Base-by-base conservation (phyloP, 495 filamentous ascomycete species). In the Glonium stellatum region DNA sequence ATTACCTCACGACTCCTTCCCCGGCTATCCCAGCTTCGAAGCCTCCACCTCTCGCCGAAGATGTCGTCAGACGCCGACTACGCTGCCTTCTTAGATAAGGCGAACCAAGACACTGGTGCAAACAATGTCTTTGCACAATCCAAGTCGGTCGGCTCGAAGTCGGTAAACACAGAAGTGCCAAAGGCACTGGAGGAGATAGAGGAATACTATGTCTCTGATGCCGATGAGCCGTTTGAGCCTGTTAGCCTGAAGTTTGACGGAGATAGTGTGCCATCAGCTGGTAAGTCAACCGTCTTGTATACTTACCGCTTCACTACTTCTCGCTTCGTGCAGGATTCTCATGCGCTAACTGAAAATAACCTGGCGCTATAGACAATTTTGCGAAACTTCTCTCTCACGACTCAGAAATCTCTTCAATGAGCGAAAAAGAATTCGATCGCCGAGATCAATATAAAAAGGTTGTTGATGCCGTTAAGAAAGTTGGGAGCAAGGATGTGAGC, bases 41-140 rank as follows among this genome's bases (percentile, higher is more conserved):
- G 55, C 60, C 65, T 56, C 64, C 62, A 34, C 71, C 23, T 51
- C 46, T 15, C 19, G 22, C 52, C 12, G 48, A 78, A 62, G 5
- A 92, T 90, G 86, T 81, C 85, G 19, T 86, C 86, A 21, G 90
- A 95, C 77, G 83, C 87, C 52, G 84, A 84, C 64, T 96, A 95
- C 78, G 78, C 82, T 72, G 75, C 82, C 65, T 95, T 96, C 70
- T 77, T 96, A 52, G 76, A 93, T 71, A 91, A 92, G 72, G 90
- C 89, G 44, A 93, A 92, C 73, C 72, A 81, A 68, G 83, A 88
- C 69, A 82, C 81, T 18, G 75, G 77, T 58, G 74, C 71, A 58
- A 73, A 37, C 15, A 18, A 52, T 5, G 22, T 71, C 23, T 55
- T 67, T 15, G 54, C 66, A 13, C 44, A 67, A 0, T 62, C 68